Evolutionary conservation across 192 early-diverging fungal species (phyloP).

Genomic region (Cladochytrium replicatum): DNA sequence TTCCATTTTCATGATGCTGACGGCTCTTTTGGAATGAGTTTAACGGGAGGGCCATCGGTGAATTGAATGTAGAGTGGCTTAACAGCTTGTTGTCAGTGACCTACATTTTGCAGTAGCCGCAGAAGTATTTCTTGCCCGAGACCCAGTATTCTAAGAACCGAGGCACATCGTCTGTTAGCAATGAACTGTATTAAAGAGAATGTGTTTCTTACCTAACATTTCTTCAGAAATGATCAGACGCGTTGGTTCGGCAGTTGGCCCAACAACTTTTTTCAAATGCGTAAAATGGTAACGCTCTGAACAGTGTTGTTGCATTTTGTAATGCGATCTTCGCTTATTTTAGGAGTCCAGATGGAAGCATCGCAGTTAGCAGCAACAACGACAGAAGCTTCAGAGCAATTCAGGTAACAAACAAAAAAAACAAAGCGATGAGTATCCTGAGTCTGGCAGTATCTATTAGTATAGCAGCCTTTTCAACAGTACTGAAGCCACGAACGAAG

Average conservation of each 20-base stretch:
- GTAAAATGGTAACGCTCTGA: conserved; percentile 41
- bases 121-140: conserved; percentile 72
- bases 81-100: conserved; percentile 74
- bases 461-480: no score
- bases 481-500: conserved; percentile 3
- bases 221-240: no score
- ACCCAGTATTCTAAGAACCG: conserved; percentile 52
- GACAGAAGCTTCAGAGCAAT: conserved; percentile 51
- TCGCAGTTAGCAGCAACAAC: conserved; percentile 50
- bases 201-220: no score
- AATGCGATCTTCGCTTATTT: neutral
- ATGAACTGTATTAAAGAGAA: no score
- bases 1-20: neutral
- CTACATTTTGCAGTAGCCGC: conserved; percentile 73
- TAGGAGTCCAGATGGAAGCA: conserved; percentile 63
- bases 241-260: neutral
- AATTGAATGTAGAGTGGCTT: no score
- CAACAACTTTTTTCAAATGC: conserved; percentile 47
- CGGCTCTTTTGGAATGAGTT: no score
- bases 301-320: neutral
- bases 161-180: no score
- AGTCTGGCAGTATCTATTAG: conserved; percentile 1
- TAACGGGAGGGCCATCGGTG: no score
- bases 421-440: neutral
- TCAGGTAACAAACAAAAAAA: conserved; percentile 24